Evolutionary conservation across 192 early-diverging fungal genomes (phyloP).

Genomic region (Podila epicladia): DNA sequence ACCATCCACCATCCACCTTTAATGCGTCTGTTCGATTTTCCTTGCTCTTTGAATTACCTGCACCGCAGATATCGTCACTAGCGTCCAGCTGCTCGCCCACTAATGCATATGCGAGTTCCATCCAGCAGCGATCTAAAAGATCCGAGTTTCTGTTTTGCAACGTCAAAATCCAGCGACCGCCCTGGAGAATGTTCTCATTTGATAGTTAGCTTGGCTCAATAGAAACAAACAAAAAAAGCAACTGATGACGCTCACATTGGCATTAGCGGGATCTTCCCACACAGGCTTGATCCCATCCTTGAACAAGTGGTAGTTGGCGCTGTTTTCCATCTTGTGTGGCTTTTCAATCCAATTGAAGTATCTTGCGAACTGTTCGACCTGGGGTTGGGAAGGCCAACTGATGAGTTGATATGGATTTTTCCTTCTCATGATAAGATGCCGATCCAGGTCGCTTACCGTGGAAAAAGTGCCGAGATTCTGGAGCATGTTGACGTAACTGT

Average conservation of each 20-base stretch:
- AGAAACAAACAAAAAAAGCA: background rate
- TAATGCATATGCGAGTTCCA: constrained; percentile 51
- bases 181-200: constrained; percentile 21
- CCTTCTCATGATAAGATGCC: too few relatives aligned
- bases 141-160: constrained; percentile 37
- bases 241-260: constrained; percentile 31
- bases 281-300: constrained; percentile 58
- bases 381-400: background rate
- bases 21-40: background rate
- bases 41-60: constrained; percentile 28
- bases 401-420: background rate
- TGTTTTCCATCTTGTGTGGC: constrained; percentile 51
- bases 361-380: constrained; percentile 53
- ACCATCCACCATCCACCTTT: background rate
- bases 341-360: constrained; percentile 60
- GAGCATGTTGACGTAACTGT: constrained; percentile 30
- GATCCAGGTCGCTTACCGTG: constrained; percentile 11
- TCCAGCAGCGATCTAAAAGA: constrained; percentile 55
- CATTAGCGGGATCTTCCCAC: constrained; percentile 59
- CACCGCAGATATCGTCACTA: constrained; percentile 55
- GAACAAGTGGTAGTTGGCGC: constrained; percentile 54
- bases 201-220: background rate
- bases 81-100: constrained; percentile 56
- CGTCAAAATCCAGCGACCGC: constrained; percentile 56
- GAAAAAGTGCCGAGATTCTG: constrained; percentile 27